These are phyloP conservation scores for Candida cerambycidarum DNA, from an alignment of 805 yeast genomes.

Conservation along the genomic window DNA sequence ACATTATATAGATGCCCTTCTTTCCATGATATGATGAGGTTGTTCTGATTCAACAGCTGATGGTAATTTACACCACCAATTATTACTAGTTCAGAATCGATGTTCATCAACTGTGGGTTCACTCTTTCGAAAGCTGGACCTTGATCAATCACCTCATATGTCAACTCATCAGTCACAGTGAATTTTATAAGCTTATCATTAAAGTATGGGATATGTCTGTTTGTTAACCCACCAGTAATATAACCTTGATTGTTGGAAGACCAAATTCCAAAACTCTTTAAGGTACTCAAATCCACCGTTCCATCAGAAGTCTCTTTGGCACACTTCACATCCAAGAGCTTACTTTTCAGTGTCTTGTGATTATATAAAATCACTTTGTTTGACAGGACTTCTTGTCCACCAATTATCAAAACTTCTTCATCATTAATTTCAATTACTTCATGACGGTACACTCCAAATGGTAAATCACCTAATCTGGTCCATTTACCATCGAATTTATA, in stretches of 20 bases:
- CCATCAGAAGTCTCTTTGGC: background rate
- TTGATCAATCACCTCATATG: slow-evolving; percentile 18
- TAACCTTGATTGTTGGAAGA: slow-evolving; percentile 35
- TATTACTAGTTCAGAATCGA: slow-evolving; percentile 36
- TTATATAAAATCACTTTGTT: slow-evolving; percentile 22
- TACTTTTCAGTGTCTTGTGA: slow-evolving; percentile 3
- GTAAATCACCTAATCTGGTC: slow-evolving; percentile 39
- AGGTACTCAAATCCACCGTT: slow-evolving; percentile 17
- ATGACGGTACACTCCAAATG: slow-evolving; percentile 54
- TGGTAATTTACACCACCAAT: slow-evolving; percentile 21
- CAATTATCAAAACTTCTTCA: slow-evolving; percentile 45
- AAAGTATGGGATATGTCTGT: slow-evolving; percentile 26
- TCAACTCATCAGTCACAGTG: slow-evolving; percentile 19
- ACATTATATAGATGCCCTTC: background rate
- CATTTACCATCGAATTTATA: slow-evolving; percentile 35
- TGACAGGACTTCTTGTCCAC: slow-evolving; percentile 38
- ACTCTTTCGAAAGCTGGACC: slow-evolving; percentile 36
- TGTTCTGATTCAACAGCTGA: slow-evolving; percentile 12
- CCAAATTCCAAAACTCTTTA: slow-evolving; percentile 37
- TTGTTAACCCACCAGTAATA: slow-evolving; percentile 49
- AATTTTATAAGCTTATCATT: slow-evolving; percentile 37
- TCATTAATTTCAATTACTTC: slow-evolving; percentile 28
- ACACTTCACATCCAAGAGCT: slow-evolving; percentile 16
- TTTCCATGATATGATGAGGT: slow-evolving; percentile 6
- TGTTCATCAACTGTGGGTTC: slow-evolving; percentile 18